Base-by-base conservation (phyloP, 345 rosid species). In the Corchorus olitorius region DNA sequence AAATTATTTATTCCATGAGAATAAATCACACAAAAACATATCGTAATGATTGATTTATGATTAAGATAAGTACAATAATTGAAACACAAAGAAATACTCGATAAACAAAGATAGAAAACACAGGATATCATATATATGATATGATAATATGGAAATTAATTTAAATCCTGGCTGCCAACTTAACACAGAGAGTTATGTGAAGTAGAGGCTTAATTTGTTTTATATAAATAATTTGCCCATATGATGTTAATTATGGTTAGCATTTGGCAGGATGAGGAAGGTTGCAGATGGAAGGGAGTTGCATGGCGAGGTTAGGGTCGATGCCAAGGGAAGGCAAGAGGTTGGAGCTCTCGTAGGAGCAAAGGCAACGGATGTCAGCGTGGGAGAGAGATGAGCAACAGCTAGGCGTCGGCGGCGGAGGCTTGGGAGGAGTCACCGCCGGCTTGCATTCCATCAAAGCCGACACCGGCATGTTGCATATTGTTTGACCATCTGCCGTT, bases 281-380 rank as follows among this genome's bases (percentile, higher is more conserved):
- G 12, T 77, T 79, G 86, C 93, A 88, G 80, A 83, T 81, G 52
- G 27, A 62, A n/a, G 90, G 89, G 49, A 88, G 88, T 77, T 88
- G 82, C 80, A 88, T 34, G 67, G 89, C 91, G 14, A 89, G 93
- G 4, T 88, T 83, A 2, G 93, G 90, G 52, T 89, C 91, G 8
- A 88, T 83, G 0, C 93, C 93, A 22, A 85, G 78, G 4, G 85
- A 78, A 45, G 90, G 91, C 76, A 89, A 76, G 27, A 86, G 10
- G 8, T 66, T 69, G 13, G 91, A 89, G 75, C 82, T 88, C 80
- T 82, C 84, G 81, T 83, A 85, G 9, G 76, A 64, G 87, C 93
- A 89, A 55, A 89, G 87, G 81, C 93, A 89, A 4, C 10, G 55
- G 68, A 84, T 0, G 80, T 88, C 61, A 0, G 86, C 93, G 6